phyloP scores from a whole-genome alignment of 2,329 filamentous ascomycete genomes.

The Beauveria varroae region DNA sequence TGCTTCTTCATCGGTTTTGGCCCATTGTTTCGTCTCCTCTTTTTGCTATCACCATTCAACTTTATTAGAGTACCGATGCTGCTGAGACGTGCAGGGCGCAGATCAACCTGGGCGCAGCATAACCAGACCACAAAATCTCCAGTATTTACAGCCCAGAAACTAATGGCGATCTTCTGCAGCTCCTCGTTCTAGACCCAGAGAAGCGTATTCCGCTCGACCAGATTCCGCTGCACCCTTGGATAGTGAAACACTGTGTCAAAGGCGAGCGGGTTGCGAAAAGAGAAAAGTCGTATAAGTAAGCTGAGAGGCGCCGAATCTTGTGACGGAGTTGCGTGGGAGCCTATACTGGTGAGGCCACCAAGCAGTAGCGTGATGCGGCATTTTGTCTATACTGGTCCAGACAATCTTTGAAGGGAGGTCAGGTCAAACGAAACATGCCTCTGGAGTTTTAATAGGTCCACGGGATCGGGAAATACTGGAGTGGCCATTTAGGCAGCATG shows the following conservation, averaged over 20 bases:
- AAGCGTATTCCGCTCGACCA: conserved; percentile 87
- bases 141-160: neutral
- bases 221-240: conserved; percentile 89
- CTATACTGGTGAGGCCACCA: neutral
- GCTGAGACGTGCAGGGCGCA: neutral
- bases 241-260: conserved; percentile 84
- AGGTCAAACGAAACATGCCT: neutral
- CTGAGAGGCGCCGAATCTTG: neutral
- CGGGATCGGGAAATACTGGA: conserved; percentile 5
- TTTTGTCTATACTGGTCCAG: neutral
- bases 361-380: conserved; percentile 1
- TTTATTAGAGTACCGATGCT: neutral
- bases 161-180: conserved; percentile 34
- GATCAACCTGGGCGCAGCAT: neutral
- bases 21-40: conserved; percentile 1
- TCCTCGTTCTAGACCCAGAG: conserved; percentile 87
- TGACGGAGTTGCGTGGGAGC: neutral
- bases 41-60: neutral
- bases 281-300: conserved; percentile 31
- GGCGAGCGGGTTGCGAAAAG: conserved; percentile 45
- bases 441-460: conserved; percentile 6
- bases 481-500: conserved; percentile 20
- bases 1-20: neutral
- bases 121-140: neutral
- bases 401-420: neutral